Conservation (phyloP, 2,329 filamentous ascomycete species). For the Epichloe bromicola region DNA sequence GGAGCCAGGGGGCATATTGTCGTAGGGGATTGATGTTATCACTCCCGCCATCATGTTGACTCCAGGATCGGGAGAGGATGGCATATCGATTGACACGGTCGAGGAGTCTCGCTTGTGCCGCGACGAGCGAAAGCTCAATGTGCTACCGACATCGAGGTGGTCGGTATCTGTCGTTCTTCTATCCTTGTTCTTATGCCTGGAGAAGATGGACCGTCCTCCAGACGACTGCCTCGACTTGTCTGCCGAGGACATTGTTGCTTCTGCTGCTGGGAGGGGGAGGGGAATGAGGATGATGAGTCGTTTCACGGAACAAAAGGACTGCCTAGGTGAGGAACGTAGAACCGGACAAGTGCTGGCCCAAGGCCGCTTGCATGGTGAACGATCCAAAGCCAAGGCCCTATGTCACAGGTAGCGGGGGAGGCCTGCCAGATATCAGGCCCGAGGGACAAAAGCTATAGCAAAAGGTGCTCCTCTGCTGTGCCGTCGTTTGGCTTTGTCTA, state of each 20-base stretch:
- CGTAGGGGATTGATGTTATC: conserved; percentile 81
- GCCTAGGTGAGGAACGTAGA: conserved; percentile 20
- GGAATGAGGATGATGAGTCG: background rate
- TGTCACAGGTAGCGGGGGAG: conserved; percentile 4
- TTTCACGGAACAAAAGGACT: conserved; percentile 4
- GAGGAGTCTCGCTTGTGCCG: conserved; percentile 65
- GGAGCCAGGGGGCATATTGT: conserved; percentile 50
- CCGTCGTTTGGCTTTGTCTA: background rate
- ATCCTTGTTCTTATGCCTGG: conserved; percentile 69
- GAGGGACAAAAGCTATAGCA: background rate
- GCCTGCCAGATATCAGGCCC: conserved; percentile 1
- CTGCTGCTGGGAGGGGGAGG: background rate
- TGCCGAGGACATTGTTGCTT: conserved; percentile 43
- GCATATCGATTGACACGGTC: conserved; percentile 56
- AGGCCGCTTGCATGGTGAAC: conserved; percentile 28
- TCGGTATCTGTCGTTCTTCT: conserved; percentile 49
- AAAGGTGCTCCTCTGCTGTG: background rate
- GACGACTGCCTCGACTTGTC: conserved; percentile 76
- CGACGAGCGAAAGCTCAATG: conserved; percentile 55
- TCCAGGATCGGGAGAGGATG: conserved; percentile 49
- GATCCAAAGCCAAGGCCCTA: conserved; percentile 6
- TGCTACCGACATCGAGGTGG: conserved; percentile 44
- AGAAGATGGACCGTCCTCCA: conserved; percentile 68
- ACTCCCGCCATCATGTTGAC: conserved; percentile 67
- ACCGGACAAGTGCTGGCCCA: conserved; percentile 21